Conservation (phyloP, 257 asterid genomes). For the Vinca minor region DNA sequence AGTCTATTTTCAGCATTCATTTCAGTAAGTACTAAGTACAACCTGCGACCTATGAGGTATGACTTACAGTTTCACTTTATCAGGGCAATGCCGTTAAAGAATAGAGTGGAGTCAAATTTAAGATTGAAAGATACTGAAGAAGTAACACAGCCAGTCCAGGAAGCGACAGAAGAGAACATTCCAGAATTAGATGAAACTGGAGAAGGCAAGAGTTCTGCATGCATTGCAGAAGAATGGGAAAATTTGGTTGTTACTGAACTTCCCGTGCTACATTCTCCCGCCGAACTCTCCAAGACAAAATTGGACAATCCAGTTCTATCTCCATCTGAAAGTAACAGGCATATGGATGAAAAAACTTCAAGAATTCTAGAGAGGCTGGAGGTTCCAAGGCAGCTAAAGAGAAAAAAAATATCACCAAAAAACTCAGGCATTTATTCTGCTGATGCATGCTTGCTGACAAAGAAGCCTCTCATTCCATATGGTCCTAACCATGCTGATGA, state of each 20-base stretch:
- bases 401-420: constrained; percentile 57
- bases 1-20: not conserved
- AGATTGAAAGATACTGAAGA: constrained; percentile 27
- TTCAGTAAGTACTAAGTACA: not conserved
- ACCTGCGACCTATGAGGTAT: constrained; percentile 1
- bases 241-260: constrained; percentile 53
- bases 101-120: constrained; percentile 27
- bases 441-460: constrained; percentile 34
- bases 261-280: constrained; percentile 38
- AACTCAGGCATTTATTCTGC: constrained; percentile 29
- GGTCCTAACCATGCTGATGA: constrained; percentile 28
- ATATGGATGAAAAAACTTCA: constrained; percentile 69
- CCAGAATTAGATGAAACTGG: constrained; percentile 16
- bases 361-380: constrained; percentile 92
- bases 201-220: constrained; percentile 26
- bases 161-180: constrained; percentile 24
- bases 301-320: constrained; percentile 35
- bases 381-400: constrained; percentile 62
- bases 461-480: constrained; percentile 76
- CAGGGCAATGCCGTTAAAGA: constrained; percentile 58
- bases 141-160: constrained; percentile 21
- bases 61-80: constrained; percentile 9
- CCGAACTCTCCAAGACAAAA: constrained; percentile 33
- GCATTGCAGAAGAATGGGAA: constrained; percentile 72
- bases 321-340: constrained; percentile 43